Evolutionary conservation across 495 filamentous ascomycete genomes (phyloP).

Genomic region (Penicillium waksmanii): DNA sequence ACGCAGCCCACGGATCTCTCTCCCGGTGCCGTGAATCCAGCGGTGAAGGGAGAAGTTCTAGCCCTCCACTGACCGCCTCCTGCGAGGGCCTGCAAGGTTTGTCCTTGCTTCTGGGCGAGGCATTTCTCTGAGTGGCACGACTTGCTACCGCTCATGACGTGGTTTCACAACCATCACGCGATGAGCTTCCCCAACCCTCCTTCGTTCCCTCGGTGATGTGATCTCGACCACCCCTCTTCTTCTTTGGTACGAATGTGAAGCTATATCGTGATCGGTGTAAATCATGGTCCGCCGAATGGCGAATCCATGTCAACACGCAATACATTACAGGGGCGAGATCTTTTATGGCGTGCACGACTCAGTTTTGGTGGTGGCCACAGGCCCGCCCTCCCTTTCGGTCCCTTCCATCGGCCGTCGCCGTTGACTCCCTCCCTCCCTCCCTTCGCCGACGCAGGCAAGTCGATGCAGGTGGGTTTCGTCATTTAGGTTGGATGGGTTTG

Average conservation of each 20-base stretch:
- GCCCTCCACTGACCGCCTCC: conserved; percentile 39
- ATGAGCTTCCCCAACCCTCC: neutral
- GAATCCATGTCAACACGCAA: conserved; percentile 17
- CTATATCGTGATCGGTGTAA: neutral
- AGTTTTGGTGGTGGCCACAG: neutral
- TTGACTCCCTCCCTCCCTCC: conserved; percentile 4
- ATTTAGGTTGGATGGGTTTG: conserved; percentile 3
- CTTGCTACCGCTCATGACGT: conserved; percentile 15
- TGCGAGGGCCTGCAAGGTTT: conserved; percentile 38
- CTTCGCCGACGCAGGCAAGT: conserved; percentile 4
- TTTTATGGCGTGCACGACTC: conserved; percentile 24
- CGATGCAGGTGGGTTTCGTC: conserved; percentile 15
- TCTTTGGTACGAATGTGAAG: conserved; percentile 5
- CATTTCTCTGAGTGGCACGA: conserved; percentile 18
- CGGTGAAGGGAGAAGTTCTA: conserved; percentile 28
- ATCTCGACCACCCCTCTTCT: neutral
- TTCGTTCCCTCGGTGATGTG: neutral
- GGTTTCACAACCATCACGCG: conserved; percentile 25
- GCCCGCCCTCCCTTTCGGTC: neutral
- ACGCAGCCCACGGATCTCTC: conserved; percentile 20
- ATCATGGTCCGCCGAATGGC: conserved; percentile 5
- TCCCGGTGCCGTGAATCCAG: conserved; percentile 19
- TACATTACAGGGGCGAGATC: conserved; percentile 10
- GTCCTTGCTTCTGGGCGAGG: conserved; percentile 34
- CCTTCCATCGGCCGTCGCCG: conserved; percentile 22